A percentile compares a stretch with the other conserved stretches of the same genome.
Evolutionary conservation across 352 stramenopile genomes (phyloP).

Genomic region (Stramenopiles sp.): DNA sequence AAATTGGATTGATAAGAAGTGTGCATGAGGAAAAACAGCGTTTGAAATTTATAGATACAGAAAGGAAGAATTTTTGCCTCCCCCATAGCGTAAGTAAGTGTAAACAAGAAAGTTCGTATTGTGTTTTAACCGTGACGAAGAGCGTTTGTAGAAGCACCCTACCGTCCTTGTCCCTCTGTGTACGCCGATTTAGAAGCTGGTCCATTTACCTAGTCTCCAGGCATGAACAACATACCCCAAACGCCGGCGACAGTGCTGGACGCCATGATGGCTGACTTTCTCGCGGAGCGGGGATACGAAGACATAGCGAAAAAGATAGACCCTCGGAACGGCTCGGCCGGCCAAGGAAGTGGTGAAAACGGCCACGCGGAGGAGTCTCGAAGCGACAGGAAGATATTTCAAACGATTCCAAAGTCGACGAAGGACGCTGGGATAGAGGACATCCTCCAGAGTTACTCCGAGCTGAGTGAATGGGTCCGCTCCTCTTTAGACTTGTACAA

Average conservation of each 20-base stretch:
- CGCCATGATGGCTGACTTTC: neutral
- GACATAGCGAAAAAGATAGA: neutral
- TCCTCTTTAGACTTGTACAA: neutral
- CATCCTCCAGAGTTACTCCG: neutral
- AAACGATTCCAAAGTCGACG: neutral
- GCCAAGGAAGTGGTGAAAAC: neutral
- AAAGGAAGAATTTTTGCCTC: no score
- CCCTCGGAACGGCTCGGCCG: neutral
- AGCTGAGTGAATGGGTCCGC: neutral
- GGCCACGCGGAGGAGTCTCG: neutral
- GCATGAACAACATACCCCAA: neutral
- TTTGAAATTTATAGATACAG: no score
- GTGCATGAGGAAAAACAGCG: no score
- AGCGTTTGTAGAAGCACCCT: no score
- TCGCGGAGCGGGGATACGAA: neutral
- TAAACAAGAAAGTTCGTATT: no score
- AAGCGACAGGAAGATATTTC: neutral
- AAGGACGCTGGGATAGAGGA: neutral
- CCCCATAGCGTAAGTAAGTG: no score
- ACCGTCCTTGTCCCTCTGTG: no score
- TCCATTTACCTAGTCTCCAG: no score
- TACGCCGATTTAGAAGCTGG: no score
- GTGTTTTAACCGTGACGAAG: no score
- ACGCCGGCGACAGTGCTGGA: neutral
- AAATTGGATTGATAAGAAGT: no score